Evolutionary conservation across 2,329 filamentous ascomycete genomes (phyloP), one percentile per base, ranked within the genome.

Genomic region (Pseudogymnoascus sp.): DNA sequence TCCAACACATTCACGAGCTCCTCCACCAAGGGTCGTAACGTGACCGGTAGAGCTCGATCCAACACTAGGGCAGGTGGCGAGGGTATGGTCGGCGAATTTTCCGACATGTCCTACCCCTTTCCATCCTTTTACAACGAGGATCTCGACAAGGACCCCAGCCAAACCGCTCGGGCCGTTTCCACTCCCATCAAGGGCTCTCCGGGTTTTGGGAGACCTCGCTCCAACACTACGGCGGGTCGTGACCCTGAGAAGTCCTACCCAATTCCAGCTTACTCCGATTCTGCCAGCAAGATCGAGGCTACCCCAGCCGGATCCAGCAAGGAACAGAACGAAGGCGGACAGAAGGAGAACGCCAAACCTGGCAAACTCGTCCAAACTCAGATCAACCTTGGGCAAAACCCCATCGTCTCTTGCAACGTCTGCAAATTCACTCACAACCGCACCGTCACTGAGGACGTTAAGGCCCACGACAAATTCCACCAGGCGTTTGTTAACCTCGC

Each of bases 311-410:
- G 69, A 9, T 71, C 67, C 70, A 1, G 18, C 21, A n/a, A 12
- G 15, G 59, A 21, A 9, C 37, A 8, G 13, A 45, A 39, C 5
- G 59, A 18, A 7, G 29, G 13, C 15, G 36, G 70, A 5, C 75
- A 77, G 66, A 75, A 76, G 65, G 69, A 73, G 74, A 76, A 72
- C 63, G 77, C 76, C 0, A 75, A 55, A 6, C 48, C 48, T 55
- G 58, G 6, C 27, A 60, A 60, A 37, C 52, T 61, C 27, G 29
- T 59, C n/a, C 61, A 62, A 27, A 39, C 59, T 13, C 58, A 62
- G 35, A 39, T 62, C 31, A 31, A 40, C 60, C 58, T 62, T 40
- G 59, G 61, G 8, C 25, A 37, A n/a, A 60, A 36, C 25, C 39
- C 61, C 13, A 42, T 31, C 18, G 27, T 21, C n/a, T n/a, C 29